Percentiles rank a stretch among this genome's conserved stretches.
These are phyloP conservation scores for Phytophthora rubi DNA, from an alignment of 352 stramenopile genomes.

Conservation along the genomic window DNA sequence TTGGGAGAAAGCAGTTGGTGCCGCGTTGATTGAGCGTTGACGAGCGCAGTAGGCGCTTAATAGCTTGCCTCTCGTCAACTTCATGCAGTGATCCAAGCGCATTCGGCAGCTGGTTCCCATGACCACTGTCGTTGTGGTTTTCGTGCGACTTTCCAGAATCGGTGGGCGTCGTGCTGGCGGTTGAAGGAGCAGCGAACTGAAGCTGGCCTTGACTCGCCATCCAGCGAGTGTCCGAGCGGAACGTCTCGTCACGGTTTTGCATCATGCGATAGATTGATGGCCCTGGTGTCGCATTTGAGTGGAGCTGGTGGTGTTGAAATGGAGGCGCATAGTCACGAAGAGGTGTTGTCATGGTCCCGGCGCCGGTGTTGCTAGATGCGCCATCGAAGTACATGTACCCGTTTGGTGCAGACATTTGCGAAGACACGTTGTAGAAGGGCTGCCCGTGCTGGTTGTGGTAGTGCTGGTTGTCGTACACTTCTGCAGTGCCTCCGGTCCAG, in stretches of 20 bases:
- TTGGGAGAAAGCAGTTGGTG: neutral
- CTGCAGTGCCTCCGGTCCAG: slow-evolving; percentile 23
- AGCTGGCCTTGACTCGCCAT: slow-evolving; percentile 19
- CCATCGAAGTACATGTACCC: slow-evolving; percentile 28
- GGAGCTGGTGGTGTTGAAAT: slow-evolving; percentile 27
- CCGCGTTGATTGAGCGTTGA: slow-evolving; percentile 22
- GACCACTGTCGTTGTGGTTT: slow-evolving; percentile 1
- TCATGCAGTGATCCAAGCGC: slow-evolving; percentile 3
- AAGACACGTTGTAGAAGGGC: slow-evolving; percentile 30
- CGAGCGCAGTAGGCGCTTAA: slow-evolving; percentile 33
- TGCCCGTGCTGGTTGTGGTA: slow-evolving; percentile 31
- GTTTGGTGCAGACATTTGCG: slow-evolving; percentile 7
- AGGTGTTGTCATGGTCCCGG: slow-evolving; percentile 6
- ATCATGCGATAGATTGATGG: slow-evolving; percentile 26
- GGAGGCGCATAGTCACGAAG: slow-evolving; percentile 20
- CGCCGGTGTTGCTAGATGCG: neutral
- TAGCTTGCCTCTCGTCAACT: slow-evolving; percentile 9
- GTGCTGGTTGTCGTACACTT: slow-evolving; percentile 31
- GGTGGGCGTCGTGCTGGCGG: slow-evolving; percentile 13
- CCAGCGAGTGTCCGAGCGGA: slow-evolving; percentile 14
- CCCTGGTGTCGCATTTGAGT: slow-evolving; percentile 10
- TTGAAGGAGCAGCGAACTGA: slow-evolving; percentile 21
- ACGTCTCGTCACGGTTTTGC: slow-evolving; percentile 25
- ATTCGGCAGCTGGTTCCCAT: slow-evolving; percentile 8
- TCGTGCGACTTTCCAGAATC: neutral